Evolutionary conservation across 2,329 filamentous ascomycete species (phyloP).

Genomic region (Parascedosporium putredinis): DNA sequence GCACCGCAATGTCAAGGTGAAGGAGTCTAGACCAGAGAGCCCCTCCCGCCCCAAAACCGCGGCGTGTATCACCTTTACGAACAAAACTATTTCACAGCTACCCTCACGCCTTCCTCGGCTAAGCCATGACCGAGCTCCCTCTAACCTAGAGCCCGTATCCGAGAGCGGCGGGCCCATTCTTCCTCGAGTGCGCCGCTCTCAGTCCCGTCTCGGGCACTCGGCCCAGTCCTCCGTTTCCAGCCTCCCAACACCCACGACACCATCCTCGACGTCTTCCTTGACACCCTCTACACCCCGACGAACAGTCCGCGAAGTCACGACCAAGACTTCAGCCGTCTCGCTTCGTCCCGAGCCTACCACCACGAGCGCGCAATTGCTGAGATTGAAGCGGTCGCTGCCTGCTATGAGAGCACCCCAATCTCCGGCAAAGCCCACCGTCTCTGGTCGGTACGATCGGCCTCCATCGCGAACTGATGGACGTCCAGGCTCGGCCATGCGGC

Average conservation of each 20-base stretch:
- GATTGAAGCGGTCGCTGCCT: slow-evolving; percentile 55
- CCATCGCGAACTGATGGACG: slow-evolving; percentile 48
- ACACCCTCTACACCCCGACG: slow-evolving; percentile 51
- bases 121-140: slow-evolving; percentile 59
- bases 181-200: slow-evolving; percentile 45
- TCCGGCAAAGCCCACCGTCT: slow-evolving; percentile 35
- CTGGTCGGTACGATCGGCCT: slow-evolving; percentile 43
- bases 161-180: slow-evolving; percentile 70
- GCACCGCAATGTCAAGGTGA: slow-evolving; percentile 86
- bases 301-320: slow-evolving; percentile 39
- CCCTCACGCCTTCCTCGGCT: slow-evolving; percentile 71
- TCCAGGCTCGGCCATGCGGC: slow-evolving; percentile 43
- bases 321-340: slow-evolving; percentile 42
- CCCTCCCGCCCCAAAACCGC: slow-evolving; percentile 63
- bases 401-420: slow-evolving; percentile 43
- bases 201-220: slow-evolving; percentile 59
- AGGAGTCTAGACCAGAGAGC: slow-evolving; percentile 57
- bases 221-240: slow-evolving; percentile 58
- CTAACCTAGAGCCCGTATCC: slow-evolving; percentile 82
- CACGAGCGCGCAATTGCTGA: slow-evolving; percentile 53
- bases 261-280: slow-evolving; percentile 41
- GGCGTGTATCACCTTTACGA: slow-evolving; percentile 85
- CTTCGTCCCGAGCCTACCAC: slow-evolving; percentile 52
- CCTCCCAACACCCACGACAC: slow-evolving; percentile 49
- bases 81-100: slow-evolving; percentile 46